Evolutionary conservation across 1,284 basidiomycete species (phyloP), one percentile per base, ranked within the genome.

Genomic region (Sporisorium graminicola): DNA sequence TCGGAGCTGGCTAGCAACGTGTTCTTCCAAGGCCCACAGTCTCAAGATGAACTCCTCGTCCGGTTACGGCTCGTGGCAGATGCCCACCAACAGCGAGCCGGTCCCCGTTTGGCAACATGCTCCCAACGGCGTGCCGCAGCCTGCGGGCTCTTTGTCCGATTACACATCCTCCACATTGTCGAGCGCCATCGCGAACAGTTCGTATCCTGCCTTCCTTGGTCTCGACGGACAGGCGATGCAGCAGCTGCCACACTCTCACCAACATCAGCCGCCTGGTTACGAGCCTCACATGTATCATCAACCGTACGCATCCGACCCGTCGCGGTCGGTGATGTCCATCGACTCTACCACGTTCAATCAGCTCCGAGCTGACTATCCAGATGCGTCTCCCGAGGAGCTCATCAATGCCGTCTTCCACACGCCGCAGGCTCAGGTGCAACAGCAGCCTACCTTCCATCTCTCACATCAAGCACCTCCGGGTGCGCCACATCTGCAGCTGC

Each of bases 31-130:
- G 33, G 33, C 7, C 7, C 13, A 35, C 33, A 12, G 9, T 12
- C 8, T 35, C 66, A 24, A 31, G 12, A 69, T 69, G 66, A 60
- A 69, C 29, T 29, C 51, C 2, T 49, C 60, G 12, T 42, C 54
- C 4, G 59, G 55, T 22, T 63, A 62, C 47, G 65, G 46, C 60
- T 62, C 56, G 18, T 69, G 66, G 66, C 12, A 35, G 2, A 50
- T 59, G 56, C 60, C 43, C 31, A 49, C 59, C n/a, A 58, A 69
- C 42, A 27, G 51, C 56, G 51, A 62, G 27, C 37, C 50, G 22
- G 56, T 50, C 24, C 52, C 40, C 13, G 37, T 56, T 14, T 69
- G 66, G 66, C 66, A 69, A 12, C 33, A 51, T 18, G 66, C 40
- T 18, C 24, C 55, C n/a, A 47, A 62, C 26, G 44, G 31, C 12